phyloP scores from a whole-genome alignment of 2,329 filamentous ascomycete species.

The Aspergillus piperis region DNA sequence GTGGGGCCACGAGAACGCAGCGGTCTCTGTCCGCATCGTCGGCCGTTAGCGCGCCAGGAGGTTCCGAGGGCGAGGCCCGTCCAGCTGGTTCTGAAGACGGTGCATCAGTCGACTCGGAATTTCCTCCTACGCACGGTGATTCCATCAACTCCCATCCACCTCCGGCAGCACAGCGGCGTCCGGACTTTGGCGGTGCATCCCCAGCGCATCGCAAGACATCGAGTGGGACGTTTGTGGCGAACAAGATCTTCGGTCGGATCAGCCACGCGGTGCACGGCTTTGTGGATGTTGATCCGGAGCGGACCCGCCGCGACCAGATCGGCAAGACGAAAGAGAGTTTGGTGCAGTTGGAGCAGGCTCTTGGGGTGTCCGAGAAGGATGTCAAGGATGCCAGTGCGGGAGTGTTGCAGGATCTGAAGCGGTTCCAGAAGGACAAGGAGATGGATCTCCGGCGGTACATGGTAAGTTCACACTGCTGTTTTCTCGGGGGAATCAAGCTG shows the following conservation, averaged over 20 bases:
- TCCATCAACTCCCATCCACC: slow-evolving; percentile 58
- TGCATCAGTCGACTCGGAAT: slow-evolving; percentile 92
- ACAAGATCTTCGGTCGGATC: slow-evolving; percentile 88
- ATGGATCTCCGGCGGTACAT: slow-evolving; percentile 92
- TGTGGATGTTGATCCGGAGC: slow-evolving; percentile 92
- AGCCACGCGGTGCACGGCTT: slow-evolving; percentile 96
- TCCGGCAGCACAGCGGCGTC: slow-evolving; percentile 58
- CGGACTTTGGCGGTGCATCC: slow-evolving; percentile 30
- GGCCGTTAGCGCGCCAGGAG: slow-evolving; percentile 42
- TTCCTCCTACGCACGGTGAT: slow-evolving; percentile 84
- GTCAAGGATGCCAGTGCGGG: slow-evolving; percentile 90
- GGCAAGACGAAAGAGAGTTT: slow-evolving; percentile 93
- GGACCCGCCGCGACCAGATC: slow-evolving; percentile 87
- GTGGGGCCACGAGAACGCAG: slow-evolving; percentile 51
- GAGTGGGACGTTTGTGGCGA: slow-evolving; percentile 89
- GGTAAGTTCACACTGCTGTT: slow-evolving; percentile 59
- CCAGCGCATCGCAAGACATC: slow-evolving; percentile 74
- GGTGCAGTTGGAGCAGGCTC: slow-evolving; percentile 81
- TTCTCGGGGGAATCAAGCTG: slow-evolving; percentile 10
- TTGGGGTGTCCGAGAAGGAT: slow-evolving; percentile 84
- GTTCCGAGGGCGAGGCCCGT: slow-evolving; percentile 47
- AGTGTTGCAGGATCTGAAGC: slow-evolving; percentile 83
- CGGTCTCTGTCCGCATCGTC: slow-evolving; percentile 66
- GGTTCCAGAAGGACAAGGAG: slow-evolving; percentile 95
- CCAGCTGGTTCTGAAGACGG: slow-evolving; percentile 71